Base-by-base conservation (phyloP, 2,329 filamentous ascomycete genomes). In the Neopestalotiopsis sp. region DNA sequence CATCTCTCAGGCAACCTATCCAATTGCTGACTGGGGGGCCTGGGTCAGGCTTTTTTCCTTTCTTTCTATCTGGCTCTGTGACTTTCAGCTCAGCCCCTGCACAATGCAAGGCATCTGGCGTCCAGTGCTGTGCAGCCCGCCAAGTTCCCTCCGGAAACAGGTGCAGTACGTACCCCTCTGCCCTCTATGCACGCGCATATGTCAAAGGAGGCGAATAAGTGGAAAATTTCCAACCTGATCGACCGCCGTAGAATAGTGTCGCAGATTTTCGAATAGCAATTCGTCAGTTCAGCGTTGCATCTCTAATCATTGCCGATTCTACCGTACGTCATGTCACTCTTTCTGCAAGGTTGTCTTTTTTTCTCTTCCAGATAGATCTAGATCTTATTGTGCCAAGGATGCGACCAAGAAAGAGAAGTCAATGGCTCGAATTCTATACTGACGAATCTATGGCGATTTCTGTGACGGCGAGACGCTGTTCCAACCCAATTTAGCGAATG, bases 211-310 rank as follows among this genome's bases (percentile, higher is more conserved):
- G 45, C 45, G 20, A 52, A 52, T 52, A 17, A 52, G 45, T 52
- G 45, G 45, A 52, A 52, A 52, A 52, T 52, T 52, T 38, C 34
- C 45, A 52, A 52, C 45, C 45, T 52, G 45, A 52, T 52, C 45
- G 45, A 52, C 45, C 20, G 45, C 45, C 45, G 45, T 52, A 52
- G 45, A 52, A 52, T 52, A n/a, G 45, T 52, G 45, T 52, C 45
- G 45, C 45, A 52, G 45, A 20, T 9, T 52, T 52, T 52, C 45
- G 45, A 52, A 52, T 52, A 52, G 45, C 2, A 52, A 52, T 7
- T 17, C 45, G 20, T 52, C 45, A 52, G 6, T 49, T 52, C 45
- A n/a, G n/a, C n/a, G 20, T 9, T 52, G 14, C 45, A 52, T 52
- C 17, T 52, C 45, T 17, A 52, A 20, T 52, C 45, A 52, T 52